A percentile compares a stretch with the other conserved stretches of the same genome.
These are phyloP conservation scores for Pichia sorboxylosa DNA, from an alignment of 1,139 yeast species.

Conservation along the genomic window DNA sequence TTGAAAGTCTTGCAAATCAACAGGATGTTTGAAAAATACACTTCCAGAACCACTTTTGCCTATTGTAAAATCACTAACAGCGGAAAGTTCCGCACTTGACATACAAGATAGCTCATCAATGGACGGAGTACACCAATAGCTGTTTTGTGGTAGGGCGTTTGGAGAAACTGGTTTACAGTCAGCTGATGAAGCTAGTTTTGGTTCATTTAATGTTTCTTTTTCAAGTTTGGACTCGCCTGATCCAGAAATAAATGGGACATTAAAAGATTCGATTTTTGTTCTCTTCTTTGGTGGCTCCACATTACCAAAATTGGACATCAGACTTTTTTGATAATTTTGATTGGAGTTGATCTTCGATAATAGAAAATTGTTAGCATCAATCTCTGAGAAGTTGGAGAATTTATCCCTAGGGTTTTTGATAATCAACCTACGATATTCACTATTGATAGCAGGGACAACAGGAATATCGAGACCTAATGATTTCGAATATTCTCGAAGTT, in stretches of 20 bases:
- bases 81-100: conserved; percentile 39
- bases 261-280: background rate
- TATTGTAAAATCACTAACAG: conserved; percentile 56
- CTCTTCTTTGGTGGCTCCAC: conserved; percentile 14
- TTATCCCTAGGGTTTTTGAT: conserved; percentile 17
- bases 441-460: conserved; percentile 7
- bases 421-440: conserved; percentile 16
- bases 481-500: conserved; percentile 1
- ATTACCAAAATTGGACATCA: background rate
- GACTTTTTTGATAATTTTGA: background rate
- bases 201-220: background rate
- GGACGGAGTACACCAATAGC: conserved; percentile 80
- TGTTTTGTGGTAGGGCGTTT: conserved; percentile 30
- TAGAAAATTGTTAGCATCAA: conserved; percentile 21
- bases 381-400: conserved; percentile 18
- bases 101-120: conserved; percentile 39
- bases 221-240: background rate
- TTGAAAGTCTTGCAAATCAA: conserved; percentile 50
- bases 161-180: background rate
- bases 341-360: background rate
- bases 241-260: background rate
- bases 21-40: conserved; percentile 59
- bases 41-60: conserved; percentile 74
- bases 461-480: conserved; percentile 4
- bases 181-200: background rate